phyloP scores from a whole-genome alignment of 345 rosid genomes.

The Noccaea bulbosa region DNA sequence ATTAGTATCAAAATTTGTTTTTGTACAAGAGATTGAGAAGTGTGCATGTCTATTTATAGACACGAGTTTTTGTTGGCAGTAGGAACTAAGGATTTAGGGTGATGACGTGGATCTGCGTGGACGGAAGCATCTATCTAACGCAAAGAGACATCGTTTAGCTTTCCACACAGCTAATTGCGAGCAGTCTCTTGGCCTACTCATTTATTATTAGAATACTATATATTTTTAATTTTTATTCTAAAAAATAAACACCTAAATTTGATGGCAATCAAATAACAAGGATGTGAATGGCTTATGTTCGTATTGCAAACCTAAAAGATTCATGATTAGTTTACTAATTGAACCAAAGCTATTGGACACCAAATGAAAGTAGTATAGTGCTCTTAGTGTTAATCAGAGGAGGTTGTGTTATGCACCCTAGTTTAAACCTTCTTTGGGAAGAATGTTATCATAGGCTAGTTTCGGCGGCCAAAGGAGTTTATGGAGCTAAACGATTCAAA shows the following conservation, averaged over 20 bases:
- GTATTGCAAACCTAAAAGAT: too few species aligned
- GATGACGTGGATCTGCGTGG: constrained; percentile 45
- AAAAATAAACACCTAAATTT: constrained; percentile 9
- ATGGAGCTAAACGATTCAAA: too few species aligned
- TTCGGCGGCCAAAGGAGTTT: too few species aligned
- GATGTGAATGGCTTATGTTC: constrained; percentile 20
- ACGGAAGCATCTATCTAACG: constrained; percentile 42
- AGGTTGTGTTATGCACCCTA: too few species aligned
- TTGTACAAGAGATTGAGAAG: constrained; percentile 20
- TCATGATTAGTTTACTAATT: too few species aligned
- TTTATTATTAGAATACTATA: constrained; percentile 8
- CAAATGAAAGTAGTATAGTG: too few species aligned
- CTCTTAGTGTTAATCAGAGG: too few species aligned
- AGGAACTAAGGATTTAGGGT: constrained; percentile 25
- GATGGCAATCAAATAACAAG: constrained; percentile 1
- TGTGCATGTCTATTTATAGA: constrained; percentile 35
- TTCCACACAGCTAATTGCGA: constrained; percentile 82
- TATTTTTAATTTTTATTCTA: not conserved
- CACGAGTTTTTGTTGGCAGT: constrained; percentile 33
- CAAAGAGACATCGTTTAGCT: constrained; percentile 51
- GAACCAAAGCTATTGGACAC: too few species aligned
- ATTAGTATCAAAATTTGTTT: constrained; percentile 25
- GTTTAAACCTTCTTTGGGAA: too few species aligned
- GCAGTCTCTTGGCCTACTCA: constrained; percentile 63
- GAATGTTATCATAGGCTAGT: too few species aligned